A percentile compares a stretch with the other conserved stretches of the same genome.
Evolutionary conservation across 1,284 basidiomycete genomes (phyloP).

Genomic region (Hortiboletus rubellus): DNA sequence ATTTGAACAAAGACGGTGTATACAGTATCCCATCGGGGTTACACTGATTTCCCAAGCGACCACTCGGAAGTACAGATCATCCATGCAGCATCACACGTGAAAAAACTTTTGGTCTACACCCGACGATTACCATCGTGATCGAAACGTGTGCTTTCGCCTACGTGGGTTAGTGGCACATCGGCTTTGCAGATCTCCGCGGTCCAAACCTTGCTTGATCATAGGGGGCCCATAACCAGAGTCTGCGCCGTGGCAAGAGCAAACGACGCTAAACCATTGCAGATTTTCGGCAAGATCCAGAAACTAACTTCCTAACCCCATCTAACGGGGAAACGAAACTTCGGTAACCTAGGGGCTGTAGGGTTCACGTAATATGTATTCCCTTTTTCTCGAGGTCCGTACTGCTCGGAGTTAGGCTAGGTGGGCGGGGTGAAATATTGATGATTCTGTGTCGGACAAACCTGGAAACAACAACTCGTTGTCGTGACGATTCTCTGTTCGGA

Average conservation of each 20-base stretch:
- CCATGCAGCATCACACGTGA: background rate
- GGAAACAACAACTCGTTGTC: background rate
- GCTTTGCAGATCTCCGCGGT: background rate
- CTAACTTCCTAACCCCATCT: background rate
- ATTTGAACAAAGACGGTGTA: background rate
- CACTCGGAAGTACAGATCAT: too few species aligned
- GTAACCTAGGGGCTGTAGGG: background rate
- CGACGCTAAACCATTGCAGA: background rate
- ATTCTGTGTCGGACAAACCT: background rate
- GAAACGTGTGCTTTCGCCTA: background rate
- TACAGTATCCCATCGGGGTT: background rate
- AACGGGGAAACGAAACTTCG: background rate
- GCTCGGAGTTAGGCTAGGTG: background rate
- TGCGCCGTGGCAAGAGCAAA: background rate
- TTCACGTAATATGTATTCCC: background rate
- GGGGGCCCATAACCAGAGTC: background rate
- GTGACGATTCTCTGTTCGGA: background rate
- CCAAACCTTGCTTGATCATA: background rate
- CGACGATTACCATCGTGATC: background rate
- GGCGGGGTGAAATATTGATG: background rate
- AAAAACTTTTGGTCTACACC: background rate
- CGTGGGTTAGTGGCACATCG: background rate
- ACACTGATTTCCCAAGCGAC: background rate
- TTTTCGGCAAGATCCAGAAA: background rate
- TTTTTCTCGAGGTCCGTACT: background rate